Base-by-base conservation (phyloP, 2,329 filamentous ascomycete genomes). In the Lizonia empirigonia region DNA sequence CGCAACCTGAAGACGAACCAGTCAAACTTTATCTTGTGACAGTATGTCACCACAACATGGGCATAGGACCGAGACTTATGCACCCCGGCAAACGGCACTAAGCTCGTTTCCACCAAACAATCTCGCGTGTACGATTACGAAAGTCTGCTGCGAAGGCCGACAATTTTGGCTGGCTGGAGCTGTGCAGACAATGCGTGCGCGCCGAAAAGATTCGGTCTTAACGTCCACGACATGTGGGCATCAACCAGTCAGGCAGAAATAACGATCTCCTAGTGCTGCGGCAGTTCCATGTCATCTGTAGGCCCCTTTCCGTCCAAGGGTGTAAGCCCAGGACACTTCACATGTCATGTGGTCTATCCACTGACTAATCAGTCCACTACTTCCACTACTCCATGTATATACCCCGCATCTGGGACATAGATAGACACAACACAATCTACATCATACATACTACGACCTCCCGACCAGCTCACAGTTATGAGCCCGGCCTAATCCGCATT, bases 181-280 rank as follows among this genome's bases (percentile, higher is more conserved):
- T 18, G 15, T 27, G 20, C 18, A 26, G 2, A 23, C 33, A 22
- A 38, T 20, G 20, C 22, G 15, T 18, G 13, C 15, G 10, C 33
- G 6, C 7, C 38, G 20, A 32, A 16, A 12, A 3, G 19, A 23
- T n/a, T 26, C 26, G 18, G 42, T 24, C n/a, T 13, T 19, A 32
- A 45, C 15, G 26, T 39, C 24, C 16, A 35, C 16, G 23, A 45
- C n/a, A 33, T 36, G 15, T 34, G 26, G 9, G 19, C 15, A 26
- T 16, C 24, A 24, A 37, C 19, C 13, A 20, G 19, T 26, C 41
- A 30, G 40, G 36, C 41, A 41, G 27, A 50, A 51, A 46, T 51
- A 46, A 46, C 24, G 49, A 51, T 51, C 41, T 46, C 30, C 41
- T 51, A 37, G 32, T 36, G 36, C 9, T 29, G 20, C 15, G 36